phyloP scores from a whole-genome alignment of 148 eudicot species.

The Dysphania ambrosioides region DNA sequence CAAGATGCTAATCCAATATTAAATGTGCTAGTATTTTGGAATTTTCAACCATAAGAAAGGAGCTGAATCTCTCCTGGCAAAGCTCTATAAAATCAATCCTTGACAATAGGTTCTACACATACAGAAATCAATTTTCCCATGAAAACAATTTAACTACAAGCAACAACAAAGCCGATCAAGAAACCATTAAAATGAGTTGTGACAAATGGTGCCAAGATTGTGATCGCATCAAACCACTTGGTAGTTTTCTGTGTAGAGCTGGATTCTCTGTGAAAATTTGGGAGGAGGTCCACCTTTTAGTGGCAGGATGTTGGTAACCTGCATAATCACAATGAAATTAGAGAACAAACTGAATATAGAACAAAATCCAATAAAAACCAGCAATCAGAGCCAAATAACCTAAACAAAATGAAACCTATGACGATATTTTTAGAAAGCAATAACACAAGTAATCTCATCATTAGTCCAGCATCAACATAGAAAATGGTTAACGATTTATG shows the following conservation, averaged over 20 bases:
- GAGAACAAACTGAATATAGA: neutral
- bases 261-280: conserved; percentile 64
- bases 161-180: neutral
- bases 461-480: neutral
- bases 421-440: neutral
- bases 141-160: conserved; percentile 15
- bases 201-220: neutral
- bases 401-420: neutral
- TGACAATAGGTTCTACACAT: neutral
- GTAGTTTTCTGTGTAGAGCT: conserved; percentile 68
- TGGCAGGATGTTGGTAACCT: conserved; percentile 75
- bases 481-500: neutral
- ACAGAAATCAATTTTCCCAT: too few relatives aligned
- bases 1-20: too few relatives aligned
- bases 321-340: conserved; percentile 12
- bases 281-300: conserved; percentile 77
- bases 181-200: neutral
- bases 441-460: neutral
- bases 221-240: conserved; percentile 66
- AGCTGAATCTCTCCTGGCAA: neutral
- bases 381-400: neutral
- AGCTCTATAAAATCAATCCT: conserved; percentile 6
- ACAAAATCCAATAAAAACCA: neutral
- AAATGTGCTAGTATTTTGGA: conserved; percentile 9
- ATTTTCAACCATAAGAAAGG: neutral